Percentiles rank a stretch among this genome's conserved stretches.
phyloP scores from a whole-genome alignment of 208 protist genomes.

The Wallacemonas sp. region DNA sequence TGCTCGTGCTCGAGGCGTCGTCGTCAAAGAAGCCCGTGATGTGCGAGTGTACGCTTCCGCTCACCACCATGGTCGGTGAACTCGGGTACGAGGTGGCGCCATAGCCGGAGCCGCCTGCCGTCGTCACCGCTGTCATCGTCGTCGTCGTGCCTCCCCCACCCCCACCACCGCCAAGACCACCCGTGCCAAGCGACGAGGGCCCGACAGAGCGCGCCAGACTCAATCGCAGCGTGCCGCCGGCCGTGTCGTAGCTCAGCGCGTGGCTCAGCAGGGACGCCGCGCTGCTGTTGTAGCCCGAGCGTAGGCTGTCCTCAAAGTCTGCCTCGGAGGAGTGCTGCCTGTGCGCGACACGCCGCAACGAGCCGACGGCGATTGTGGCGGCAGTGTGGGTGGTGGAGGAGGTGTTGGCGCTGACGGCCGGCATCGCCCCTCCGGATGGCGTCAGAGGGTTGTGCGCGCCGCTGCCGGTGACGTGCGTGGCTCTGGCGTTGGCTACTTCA shows the following conservation, averaged over 20 bases:
- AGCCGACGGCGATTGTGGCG: not conserved
- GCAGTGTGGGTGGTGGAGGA: too few species aligned
- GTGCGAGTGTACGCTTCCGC: not conserved
- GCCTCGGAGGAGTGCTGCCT: not conserved
- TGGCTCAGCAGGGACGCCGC: slow-evolving; percentile 30
- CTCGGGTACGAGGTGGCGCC: not conserved
- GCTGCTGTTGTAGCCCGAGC: slow-evolving; percentile 11
- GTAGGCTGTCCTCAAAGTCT: not conserved
- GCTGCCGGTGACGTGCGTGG: not conserved
- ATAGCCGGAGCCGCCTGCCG: too few species aligned
- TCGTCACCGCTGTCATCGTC: too few species aligned
- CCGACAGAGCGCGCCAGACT: slow-evolving; percentile 26
- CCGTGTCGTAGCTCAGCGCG: slow-evolving; percentile 19
- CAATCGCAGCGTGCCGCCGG: slow-evolving; percentile 30
- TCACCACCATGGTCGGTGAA: slow-evolving; percentile 14
- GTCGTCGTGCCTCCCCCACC: not conserved
- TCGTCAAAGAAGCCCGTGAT: not conserved
- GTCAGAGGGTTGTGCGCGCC: not conserved
- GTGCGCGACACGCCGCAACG: not conserved
- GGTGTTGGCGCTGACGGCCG: too few species aligned
- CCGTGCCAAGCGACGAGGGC: not conserved
- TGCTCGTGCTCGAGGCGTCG: not conserved
- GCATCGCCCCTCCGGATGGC: too few species aligned
- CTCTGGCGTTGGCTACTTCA: not conserved
- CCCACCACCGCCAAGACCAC: not conserved